Evolutionary conservation across 768 basidiomycete species (phyloP).

Genomic region (Leccinellum rugosiceps): DNA sequence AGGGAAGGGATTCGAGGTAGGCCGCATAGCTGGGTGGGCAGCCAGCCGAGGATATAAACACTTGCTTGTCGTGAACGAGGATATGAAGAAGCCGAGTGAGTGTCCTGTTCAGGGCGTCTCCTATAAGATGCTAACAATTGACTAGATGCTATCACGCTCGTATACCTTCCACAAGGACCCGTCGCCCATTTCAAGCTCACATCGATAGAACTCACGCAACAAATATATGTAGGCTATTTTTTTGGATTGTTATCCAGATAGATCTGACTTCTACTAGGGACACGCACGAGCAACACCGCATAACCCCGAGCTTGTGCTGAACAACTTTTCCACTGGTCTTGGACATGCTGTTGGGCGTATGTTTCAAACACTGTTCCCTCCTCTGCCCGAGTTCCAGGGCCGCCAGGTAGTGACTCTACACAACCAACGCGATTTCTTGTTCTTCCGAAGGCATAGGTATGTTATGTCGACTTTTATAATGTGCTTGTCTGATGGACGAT

Average conservation of each 20-base stretch:
- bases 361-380: constrained; percentile 96
- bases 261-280: constrained; percentile 47
- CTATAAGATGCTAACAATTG: constrained; percentile 5
- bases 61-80: constrained; percentile 91
- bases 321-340: constrained; percentile 90
- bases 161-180: constrained; percentile 88
- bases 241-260: not conserved
- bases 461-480: constrained; percentile 18
- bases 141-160: constrained; percentile 87
- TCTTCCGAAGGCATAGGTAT: constrained; percentile 93
- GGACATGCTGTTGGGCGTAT: constrained; percentile 92
- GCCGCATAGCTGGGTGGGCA: constrained; percentile 91
- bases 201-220: constrained; percentile 78
- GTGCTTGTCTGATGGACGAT: constrained; percentile 5
- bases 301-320: constrained; percentile 91
- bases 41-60: constrained; percentile 85
- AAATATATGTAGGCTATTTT: constrained; percentile 67
- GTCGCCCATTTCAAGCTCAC: constrained; percentile 95
- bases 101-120: constrained; percentile 9
- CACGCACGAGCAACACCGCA: constrained; percentile 93
- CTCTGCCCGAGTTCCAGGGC: constrained; percentile 91
- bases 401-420: constrained; percentile 96
- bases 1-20: constrained; percentile 88
- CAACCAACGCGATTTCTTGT: constrained; percentile 96
- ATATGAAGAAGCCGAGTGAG: constrained; percentile 91